Evolutionary conservation across 2,329 filamentous ascomycete genomes (phyloP), one percentile per base, ranked within the genome.

Genomic region (Periconia sp.): DNA sequence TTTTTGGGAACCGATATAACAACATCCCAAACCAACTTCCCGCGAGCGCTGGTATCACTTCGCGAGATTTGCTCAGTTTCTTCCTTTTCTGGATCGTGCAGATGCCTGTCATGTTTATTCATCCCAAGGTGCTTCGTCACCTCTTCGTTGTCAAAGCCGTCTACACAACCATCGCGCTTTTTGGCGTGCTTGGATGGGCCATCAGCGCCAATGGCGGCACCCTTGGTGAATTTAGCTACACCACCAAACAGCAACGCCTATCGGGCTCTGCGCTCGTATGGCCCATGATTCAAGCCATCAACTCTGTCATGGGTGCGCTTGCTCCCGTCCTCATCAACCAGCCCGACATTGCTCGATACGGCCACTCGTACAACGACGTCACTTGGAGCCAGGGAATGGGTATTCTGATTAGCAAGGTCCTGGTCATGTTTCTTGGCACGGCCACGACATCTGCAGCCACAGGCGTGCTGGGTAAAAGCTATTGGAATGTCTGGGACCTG

Each of bases 401-500:
- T 13, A 70, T 77, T 19, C 69, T 77, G 35, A 52, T 75, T 42
- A 70, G 69, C 52, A 74, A 76, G 37, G 60, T 74, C 9, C 58
- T 76, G 11, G 71, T 77, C 40, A 76, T 78, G 77, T 62, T 59
- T 41, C 60, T 78, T 7, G 75, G 75, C 13, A 67, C 73, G 15
- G 68, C 67, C 3, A 75, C 74, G 0, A 78, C 75, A 0, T 60
- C 55, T 11, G 71, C 72, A 1, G 73, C 74, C 17, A 64, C 70
- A 1, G 57, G 62, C 1, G 67, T 62, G 5, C 69, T 70, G 35
- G 75, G 76, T 2, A 68, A 70, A 7, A 69, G 69, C 3, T 75
- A 76, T 57, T 79, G 76, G 77, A 78, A 79, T 48, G 62, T 75
- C 1, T 78, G 76, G 76, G 76, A 78, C 56, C 67, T 79, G n/a